Evolutionary conservation across 2,329 filamentous ascomycete species (phyloP), one percentile per base, ranked within the genome.

Genomic region (Incumbomyces lentus): DNA sequence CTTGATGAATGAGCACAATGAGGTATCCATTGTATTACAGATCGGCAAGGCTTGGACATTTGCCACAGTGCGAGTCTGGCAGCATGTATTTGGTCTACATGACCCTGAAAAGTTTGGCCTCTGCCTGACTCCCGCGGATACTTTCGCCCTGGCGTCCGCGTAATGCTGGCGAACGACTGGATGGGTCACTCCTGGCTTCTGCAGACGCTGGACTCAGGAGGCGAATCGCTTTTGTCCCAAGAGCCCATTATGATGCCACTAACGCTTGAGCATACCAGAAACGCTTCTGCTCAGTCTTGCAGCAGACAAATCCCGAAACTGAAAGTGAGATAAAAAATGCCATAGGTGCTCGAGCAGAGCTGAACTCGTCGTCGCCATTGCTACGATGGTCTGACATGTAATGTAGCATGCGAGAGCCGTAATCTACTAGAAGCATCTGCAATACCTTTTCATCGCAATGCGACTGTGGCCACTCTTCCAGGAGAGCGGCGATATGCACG

Each of bases 151-250:
- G 34, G 42, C 26, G 42, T 45, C 34, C 19, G 42, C 34, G 19
- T 37, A 12, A 45, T 45, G 41, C 42, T 16, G 11, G 34, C 34
- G 38, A 30, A 45, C 33, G 19, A 45, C 42, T 37, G 42, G 33
- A 45, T 30, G 42, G 33, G 33, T 31, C 18, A 35, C 42, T 45
- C 42, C 42, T 45, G 42, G 10, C 34, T 26, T 36, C 14, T 38
- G 42, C 42, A 45, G 33, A 45, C 30, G 17, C 33, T 29, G 33
- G 19, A 26, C 17, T 45, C 33, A 45, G 42, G 42, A 45, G 42
- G 42, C 42, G 42, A 45, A 45, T 45, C 33, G 34, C 34, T 30
- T 37, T 19, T 11, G 26, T 18, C 41, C n/a, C 22, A 44, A 45
- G 11, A 26, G 32, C 16, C 14, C 17, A 37, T 18, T 45, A 37